These are phyloP conservation scores for Leishmania major DNA, from an alignment of 208 protist genomes.

Conservation along the genomic window DNA sequence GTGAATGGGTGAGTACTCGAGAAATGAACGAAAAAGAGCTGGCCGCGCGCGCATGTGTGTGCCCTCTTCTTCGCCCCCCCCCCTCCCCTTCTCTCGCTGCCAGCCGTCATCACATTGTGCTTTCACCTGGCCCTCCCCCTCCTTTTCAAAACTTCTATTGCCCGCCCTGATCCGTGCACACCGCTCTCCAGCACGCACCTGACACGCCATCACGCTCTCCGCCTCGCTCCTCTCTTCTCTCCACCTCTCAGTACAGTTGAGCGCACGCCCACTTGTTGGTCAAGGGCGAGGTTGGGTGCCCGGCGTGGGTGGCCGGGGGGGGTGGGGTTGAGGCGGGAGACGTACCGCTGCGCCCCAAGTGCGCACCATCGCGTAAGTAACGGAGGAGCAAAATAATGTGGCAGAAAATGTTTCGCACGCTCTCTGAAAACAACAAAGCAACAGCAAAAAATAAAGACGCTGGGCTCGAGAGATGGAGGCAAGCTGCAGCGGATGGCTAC, in stretches of 20 bases:
- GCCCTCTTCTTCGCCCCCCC: background rate
- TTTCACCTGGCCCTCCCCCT: too few species aligned
- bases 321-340: background rate
- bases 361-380: background rate
- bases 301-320: too few species aligned
- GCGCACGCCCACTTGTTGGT: background rate
- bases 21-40: background rate
- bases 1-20: background rate
- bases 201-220: background rate
- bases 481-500: background rate
- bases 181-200: background rate
- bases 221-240: background rate
- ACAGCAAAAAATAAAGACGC: background rate
- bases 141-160: background rate
- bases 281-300: background rate
- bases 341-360: background rate
- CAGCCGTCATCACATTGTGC: background rate
- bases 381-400: background rate
- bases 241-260: background rate
- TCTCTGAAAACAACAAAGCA: background rate
- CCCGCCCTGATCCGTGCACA: background rate
- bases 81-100: background rate
- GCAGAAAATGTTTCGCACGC: background rate
- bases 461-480: background rate
- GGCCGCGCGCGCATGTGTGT: background rate